Conservation (phyloP, 2,329 filamentous ascomycete species). For the Zarea fungicola region DNA sequence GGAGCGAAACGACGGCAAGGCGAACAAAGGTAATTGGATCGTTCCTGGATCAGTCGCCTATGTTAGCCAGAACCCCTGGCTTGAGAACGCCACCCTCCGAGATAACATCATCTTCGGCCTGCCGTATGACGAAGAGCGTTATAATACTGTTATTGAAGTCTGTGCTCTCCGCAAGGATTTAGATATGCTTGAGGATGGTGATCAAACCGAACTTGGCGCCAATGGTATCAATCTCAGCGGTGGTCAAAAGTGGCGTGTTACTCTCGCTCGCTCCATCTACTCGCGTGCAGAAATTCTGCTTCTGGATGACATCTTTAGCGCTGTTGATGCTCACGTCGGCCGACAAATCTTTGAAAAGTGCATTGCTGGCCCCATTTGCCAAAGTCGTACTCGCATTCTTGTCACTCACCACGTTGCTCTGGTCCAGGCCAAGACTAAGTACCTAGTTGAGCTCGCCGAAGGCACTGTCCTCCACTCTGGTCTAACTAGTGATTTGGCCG, state of each 20-base stretch:
- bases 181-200: conserved; percentile 69
- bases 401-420: conserved; percentile 77
- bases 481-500: conserved; percentile 57
- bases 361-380: conserved; percentile 63
- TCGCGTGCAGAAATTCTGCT: conserved; percentile 71
- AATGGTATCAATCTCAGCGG: conserved; percentile 82
- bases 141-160: conserved; percentile 62
- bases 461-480: conserved; percentile 62
- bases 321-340: conserved; percentile 76
- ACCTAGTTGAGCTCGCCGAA: conserved; percentile 66
- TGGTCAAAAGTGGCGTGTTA: conserved; percentile 78
- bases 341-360: conserved; percentile 74
- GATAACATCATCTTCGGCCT: conserved; percentile 77
- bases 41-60: conserved; percentile 66
- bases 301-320: conserved; percentile 79
- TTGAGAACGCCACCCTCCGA: conserved; percentile 73
- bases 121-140: conserved; percentile 63
- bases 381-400: conserved; percentile 67
- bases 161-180: conserved; percentile 74
- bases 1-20: conserved; percentile 57
- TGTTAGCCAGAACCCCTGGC: conserved; percentile 77
- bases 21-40: conserved; percentile 62
- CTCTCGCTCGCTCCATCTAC: conserved; percentile 74
- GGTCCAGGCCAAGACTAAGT: conserved; percentile 65
- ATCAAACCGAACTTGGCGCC: conserved; percentile 74